Evolutionary conservation across 179 eudicot genomes (phyloP), one percentile per base, ranked within the genome.

Genomic region (Monotropa hypopitys): DNA sequence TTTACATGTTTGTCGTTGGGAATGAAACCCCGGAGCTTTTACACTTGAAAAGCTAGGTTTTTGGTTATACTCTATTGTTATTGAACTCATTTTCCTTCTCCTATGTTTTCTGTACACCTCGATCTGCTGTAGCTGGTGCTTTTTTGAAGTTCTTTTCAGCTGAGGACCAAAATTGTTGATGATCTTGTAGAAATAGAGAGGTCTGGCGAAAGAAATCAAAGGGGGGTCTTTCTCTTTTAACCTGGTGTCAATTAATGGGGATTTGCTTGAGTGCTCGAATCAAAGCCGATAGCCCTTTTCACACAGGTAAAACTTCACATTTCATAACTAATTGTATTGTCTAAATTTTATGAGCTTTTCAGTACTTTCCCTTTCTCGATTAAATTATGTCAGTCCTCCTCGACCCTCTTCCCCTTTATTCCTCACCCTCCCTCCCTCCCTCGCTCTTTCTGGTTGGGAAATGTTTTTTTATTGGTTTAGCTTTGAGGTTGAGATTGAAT

Each of bases 211-310:
- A 45, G 81, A 35, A 66, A 35, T 45, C n/a, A 3, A 75, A 57
- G 30, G 23, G 67, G 73, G 62, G 7, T 54, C 40, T n/a, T 32
- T 11, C 6, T 0, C 46, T 59, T 33, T 50, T 56, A 50, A 56
- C 51, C 33, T 71, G 74, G 54, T 5, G 54, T 62, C 65, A 35
- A 2, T 10, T 33, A 18, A 93, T 93, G 97, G 97, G 97, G 82
- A 85, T 87, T 86, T 93, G 97, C 84, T 82, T 91, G 9, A 91
- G 97, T 88, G 87, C 96, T 70, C 80, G 88, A 76, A 85, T 93
- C 85, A 93, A 93, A 84, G 96, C 94, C 70, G 96, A 89, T 66
- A 88, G 90, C 83, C 87, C 94, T 61, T 63, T 74, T 77, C 86
- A 85, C 81, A 89, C 94, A 67, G 94, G 97, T 92, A 81, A n/a